These are phyloP conservation scores for Sphagnum tenellum DNA, from an alignment of 225 moss, liverwort and hornwort species.

Conservation along the genomic window DNA sequence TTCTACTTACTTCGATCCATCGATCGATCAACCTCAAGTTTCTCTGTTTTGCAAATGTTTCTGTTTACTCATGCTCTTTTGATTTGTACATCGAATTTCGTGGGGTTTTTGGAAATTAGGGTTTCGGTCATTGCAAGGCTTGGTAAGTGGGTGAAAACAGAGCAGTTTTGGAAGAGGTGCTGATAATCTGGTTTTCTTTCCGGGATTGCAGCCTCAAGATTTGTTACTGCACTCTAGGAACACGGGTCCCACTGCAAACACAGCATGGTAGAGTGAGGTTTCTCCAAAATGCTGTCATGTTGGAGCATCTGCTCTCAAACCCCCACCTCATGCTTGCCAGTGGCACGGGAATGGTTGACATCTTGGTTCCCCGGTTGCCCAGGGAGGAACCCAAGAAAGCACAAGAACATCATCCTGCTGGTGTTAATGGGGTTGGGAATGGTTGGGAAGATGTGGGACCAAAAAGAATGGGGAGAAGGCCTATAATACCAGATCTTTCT, in stretches of 20 bases:
- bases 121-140: too few relatives aligned
- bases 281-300: conserved; percentile 36
- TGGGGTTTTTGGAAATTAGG: too few relatives aligned
- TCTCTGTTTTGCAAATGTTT: too few relatives aligned
- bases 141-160: too few relatives aligned
- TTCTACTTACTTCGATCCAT: neutral
- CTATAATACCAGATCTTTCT: conserved; percentile 36
- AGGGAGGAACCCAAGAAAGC: conserved; percentile 36
- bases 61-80: too few relatives aligned
- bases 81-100: too few relatives aligned
- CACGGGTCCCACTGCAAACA: conserved; percentile 36
- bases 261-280: conserved; percentile 25
- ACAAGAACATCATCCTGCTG: conserved; percentile 44
- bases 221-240: conserved; percentile 75
- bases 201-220: conserved; percentile 65
- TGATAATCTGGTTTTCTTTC: too few relatives aligned
- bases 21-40: too few relatives aligned
- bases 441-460: conserved; percentile 51
- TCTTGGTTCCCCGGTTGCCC: conserved; percentile 62
- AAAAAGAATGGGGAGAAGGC: conserved; percentile 57
- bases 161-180: too few relatives aligned
- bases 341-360: conserved; percentile 58
- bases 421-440: conserved; percentile 14
- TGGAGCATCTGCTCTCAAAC: conserved; percentile 43
- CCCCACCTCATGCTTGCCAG: conserved; percentile 47